Conservation (phyloP, 129 eudicot species). For the Gnaphalium uliginosum region DNA sequence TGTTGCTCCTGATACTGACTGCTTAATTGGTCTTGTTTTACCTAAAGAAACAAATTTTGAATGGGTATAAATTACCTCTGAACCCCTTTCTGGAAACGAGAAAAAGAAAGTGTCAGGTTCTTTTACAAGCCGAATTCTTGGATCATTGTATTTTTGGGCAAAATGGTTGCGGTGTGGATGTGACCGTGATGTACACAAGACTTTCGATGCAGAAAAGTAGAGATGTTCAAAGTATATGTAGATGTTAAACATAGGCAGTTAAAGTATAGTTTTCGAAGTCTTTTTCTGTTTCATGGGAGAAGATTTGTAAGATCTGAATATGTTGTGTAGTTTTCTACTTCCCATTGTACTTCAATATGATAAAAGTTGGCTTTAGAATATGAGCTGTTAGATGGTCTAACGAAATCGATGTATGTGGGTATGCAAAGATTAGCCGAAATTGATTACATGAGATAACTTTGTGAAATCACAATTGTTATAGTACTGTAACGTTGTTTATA, state of each 20-base stretch:
- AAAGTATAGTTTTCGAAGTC: not conserved
- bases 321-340: not conserved
- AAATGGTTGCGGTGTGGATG: slow-evolving; percentile 3
- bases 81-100: too few species aligned
- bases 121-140: not conserved
- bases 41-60: slow-evolving; percentile 87
- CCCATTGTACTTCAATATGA: too few species aligned
- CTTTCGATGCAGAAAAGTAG: not conserved
- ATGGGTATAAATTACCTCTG: slow-evolving; percentile 37
- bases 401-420: too few species aligned
- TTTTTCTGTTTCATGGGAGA: not conserved
- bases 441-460: not conserved
- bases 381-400: not conserved
- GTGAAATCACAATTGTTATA: not conserved
- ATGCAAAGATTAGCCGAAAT: too few species aligned
- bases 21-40: slow-evolving; percentile 72
- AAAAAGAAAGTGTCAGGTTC: not conserved
- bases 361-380: too few species aligned
- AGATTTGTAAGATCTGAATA: not conserved
- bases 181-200: slow-evolving; percentile 5
- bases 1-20: slow-evolving; percentile 61
- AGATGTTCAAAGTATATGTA: not conserved
- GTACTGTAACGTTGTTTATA: too few species aligned
- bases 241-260: not conserved
- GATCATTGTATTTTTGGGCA: not conserved